phyloP scores from a whole-genome alignment of 2,329 filamentous ascomycete species.

The Myriosclerotinia scirpicola region DNA sequence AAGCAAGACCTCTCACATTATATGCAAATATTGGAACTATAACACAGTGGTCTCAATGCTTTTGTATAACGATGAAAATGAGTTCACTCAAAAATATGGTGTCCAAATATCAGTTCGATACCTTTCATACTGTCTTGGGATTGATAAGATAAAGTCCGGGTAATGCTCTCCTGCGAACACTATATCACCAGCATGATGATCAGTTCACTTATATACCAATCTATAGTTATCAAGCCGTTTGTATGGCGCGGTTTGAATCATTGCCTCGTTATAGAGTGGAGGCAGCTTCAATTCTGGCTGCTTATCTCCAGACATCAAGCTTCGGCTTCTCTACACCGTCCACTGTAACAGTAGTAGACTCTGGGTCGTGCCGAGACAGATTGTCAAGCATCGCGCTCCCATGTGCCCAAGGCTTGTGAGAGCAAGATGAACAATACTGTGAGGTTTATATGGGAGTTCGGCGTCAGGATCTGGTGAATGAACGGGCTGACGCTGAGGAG shows the following conservation, averaged over 20 bases:
- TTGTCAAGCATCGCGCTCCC: background rate
- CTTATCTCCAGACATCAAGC: background rate
- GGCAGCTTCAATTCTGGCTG: background rate
- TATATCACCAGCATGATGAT: background rate
- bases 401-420: background rate
- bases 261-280: background rate
- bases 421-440: background rate
- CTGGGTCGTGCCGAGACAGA: background rate
- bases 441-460: background rate
- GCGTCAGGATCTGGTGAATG: background rate
- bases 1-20: background rate
- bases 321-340: background rate
- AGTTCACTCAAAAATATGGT: background rate
- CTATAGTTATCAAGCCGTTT: slow-evolving; percentile 8
- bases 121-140: background rate
- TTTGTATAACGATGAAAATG: background rate
- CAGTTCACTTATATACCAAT: background rate
- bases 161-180: slow-evolving; percentile 2
- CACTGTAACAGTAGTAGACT: background rate
- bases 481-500: background rate
- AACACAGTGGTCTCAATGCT: background rate
- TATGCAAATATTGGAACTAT: background rate
- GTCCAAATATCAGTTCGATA: slow-evolving; percentile 3
- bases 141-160: background rate
- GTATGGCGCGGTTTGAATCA: background rate